Base-by-base conservation (phyloP, 2,329 filamentous ascomycete species). In the Claviceps pazoutovae region DNA sequence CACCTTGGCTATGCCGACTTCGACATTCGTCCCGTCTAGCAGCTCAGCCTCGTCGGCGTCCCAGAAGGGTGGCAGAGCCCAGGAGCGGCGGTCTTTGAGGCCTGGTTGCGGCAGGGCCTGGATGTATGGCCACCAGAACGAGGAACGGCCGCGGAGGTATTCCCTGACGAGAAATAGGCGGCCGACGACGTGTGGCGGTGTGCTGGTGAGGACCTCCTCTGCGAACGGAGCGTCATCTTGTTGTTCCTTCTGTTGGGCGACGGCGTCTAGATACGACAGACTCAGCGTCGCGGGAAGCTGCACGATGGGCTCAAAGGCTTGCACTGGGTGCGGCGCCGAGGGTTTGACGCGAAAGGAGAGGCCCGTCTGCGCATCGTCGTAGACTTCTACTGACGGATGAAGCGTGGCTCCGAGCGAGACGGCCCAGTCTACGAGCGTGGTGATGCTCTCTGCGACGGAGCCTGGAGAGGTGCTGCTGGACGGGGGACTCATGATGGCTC, bases 151-250 rank as follows among this genome's bases (percentile, higher is more conserved):
- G 2, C 74, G 65, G 36, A 88, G 69, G 60, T 80, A 82, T 62
- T 89, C 79, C 55, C 82, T 78, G 61, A 86, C 73, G 5, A 89
- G 71, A 56, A 86, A 83, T 65, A 88, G 84, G 4, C 82, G 75
- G 8, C 79, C 75, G 48, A 82, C 66, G 52, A 85, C 78, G 57
- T 85, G 76, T 0, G 79, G 74, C 1, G 75, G 74, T 2, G 74
- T 64, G 4, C 61, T 59, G 1, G 69, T 58, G 46, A 84, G 64
- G 56, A 86, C 80, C 1, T 61, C 60, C 0, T 57, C 48, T 0
- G 78, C 74, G 46, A 85, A 77, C 55, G 48, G 38, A 23, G 13
- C 7, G 1, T 5, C 8, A 17, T 8, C 30, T 21, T 14, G 26
- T 14, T 16, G 4, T 13, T 21, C 46, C 4, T n/a, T 36, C 46